Conservation (phyloP, 2,329 filamentous ascomycete genomes). For the Apiospora sp. region DNA sequence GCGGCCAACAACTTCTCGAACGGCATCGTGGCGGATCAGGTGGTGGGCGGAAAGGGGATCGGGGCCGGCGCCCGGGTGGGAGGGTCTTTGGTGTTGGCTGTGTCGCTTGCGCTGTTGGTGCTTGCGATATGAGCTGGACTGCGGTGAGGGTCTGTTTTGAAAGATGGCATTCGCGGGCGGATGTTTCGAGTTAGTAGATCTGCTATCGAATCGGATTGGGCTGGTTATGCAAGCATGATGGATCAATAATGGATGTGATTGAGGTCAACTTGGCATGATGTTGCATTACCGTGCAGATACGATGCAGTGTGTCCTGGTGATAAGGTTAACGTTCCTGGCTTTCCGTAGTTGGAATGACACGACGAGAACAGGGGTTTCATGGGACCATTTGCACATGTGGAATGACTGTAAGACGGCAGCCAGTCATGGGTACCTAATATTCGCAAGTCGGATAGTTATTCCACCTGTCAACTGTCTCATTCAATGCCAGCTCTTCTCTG, state of each 20-base stretch:
- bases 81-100: background rate
- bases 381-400: no score
- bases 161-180: background rate
- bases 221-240: background rate
- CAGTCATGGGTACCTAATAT: no score
- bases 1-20: conserved; percentile 17
- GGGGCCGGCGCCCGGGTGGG: background rate
- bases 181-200: background rate
- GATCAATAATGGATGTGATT: background rate
- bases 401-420: no score
- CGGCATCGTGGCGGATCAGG: conserved; percentile 19
- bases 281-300: no score
- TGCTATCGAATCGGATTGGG: background rate
- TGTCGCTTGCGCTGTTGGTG: background rate
- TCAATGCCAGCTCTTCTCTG: background rate
- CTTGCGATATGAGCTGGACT: background rate
- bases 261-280: no score
- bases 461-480: background rate
- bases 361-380: no score
- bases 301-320: no score
- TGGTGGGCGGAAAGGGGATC: background rate
- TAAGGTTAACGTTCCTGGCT: no score
- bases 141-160: background rate
- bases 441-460: background rate
- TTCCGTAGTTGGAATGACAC: no score